Evolutionary conservation across 345 rosid species (phyloP).

Genomic region (Mallotus nudiflorus): DNA sequence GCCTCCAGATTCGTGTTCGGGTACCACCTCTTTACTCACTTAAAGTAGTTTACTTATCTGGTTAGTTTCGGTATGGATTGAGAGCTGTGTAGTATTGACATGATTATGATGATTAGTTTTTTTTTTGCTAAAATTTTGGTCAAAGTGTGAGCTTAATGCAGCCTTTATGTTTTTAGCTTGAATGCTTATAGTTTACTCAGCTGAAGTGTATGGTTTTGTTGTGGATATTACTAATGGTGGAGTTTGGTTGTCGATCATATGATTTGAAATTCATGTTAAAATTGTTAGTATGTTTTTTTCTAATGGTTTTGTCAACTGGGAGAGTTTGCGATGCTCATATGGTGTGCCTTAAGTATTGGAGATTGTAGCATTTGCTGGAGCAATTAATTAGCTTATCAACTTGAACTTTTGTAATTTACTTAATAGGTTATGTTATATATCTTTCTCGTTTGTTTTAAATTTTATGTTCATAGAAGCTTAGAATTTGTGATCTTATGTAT

Average conservation of each 20-base stretch:
- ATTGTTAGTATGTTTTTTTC: neutral
- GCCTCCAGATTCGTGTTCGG: conserved; percentile 78
- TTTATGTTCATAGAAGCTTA: neutral
- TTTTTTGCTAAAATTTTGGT: neutral
- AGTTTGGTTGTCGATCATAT: neutral
- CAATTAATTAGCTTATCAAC: neutral
- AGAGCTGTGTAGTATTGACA: neutral
- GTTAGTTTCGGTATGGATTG: neutral
- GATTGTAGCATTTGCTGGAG: conserved; percentile 6
- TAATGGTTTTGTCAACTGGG: neutral
- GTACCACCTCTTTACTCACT: conserved; percentile 38
- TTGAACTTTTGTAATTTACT: neutral
- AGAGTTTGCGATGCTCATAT: neutral
- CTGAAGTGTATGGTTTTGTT: neutral
- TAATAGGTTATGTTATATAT: neutral
- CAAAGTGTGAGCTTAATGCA: no score
- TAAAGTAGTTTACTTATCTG: neutral
- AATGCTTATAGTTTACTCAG: neutral
- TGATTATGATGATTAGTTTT: neutral
- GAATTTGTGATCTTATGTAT: no score
- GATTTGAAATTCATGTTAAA: neutral
- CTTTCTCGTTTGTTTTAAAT: neutral
- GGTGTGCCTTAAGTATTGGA: neutral
- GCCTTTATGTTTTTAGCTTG: neutral
- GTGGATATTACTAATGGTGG: neutral